Evolutionary conservation across 495 filamentous ascomycete species (phyloP).

Genomic region (Choiromyces venosus): DNA sequence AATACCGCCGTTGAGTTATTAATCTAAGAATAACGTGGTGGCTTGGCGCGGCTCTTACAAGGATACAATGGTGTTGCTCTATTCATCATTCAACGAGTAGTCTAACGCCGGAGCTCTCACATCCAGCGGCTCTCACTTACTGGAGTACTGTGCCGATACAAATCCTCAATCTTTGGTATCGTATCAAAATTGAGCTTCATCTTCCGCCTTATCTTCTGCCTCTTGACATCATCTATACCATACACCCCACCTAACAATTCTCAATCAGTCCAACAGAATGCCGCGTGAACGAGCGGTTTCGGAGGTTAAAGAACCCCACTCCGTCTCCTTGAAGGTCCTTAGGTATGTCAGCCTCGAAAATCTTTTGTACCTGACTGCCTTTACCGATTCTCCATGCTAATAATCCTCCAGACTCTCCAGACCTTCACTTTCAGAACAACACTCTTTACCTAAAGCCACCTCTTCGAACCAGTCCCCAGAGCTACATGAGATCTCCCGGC

Average conservation of each 20-base stretch:
- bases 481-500: constrained; percentile 24
- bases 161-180: background rate
- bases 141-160: background rate
- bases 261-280: constrained; percentile 21
- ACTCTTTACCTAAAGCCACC: constrained; percentile 27
- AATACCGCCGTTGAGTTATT: background rate
- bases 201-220: background rate
- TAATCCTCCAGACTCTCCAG: constrained; percentile 49
- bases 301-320: constrained; percentile 41
- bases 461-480: constrained; percentile 24
- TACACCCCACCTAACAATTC: background rate
- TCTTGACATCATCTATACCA: background rate
- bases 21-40: background rate
- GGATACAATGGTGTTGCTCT: background rate
- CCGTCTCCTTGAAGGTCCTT: constrained; percentile 46
- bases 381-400: constrained; percentile 3
- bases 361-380: constrained; percentile 24
- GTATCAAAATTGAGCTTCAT: background rate
- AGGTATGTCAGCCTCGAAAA: constrained; percentile 45
- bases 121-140: background rate
- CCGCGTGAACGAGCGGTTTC: constrained; percentile 40
- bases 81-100: background rate
- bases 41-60: background rate
- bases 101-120: background rate
- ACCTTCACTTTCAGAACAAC: constrained; percentile 53